Base-by-base conservation (phyloP, 164 flowering plant genomes). In the Litsea cubeba region DNA sequence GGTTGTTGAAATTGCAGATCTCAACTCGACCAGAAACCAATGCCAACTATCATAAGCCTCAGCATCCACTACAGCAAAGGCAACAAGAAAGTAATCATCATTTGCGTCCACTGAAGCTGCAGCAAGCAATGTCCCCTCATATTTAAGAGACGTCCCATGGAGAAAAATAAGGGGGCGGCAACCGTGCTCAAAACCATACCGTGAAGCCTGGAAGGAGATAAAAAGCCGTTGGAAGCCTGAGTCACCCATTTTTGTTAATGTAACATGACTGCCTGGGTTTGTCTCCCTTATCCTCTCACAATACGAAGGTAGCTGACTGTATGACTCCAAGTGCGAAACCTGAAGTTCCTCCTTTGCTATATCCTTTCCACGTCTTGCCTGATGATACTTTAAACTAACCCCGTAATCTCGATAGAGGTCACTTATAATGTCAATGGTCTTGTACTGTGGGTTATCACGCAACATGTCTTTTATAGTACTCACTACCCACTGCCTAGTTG, bases 61-160 rank as follows among this genome's bases (percentile, higher is more conserved):
- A 22, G 68, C 74, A 76, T 86, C 90, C 11, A 86, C 89, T 12
- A 90, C 49, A 49, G 91, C 87, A 78, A 86, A 84, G 49, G 91
- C 92, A 78, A 90, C 79, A 3, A 91, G 92, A 74, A 90, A 85
- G 75, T 76, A 69, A 17, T 80, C 84, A 74, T 88, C 89, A 73
- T 89, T 78, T 17, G 88, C 94, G 81, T 90, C 94, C n/a, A 87
- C 69, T 1, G 90, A 81, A 75, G 81, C 82, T 22, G 94, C 94
- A 32, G 80, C 71, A 81, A 90, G 75, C 71, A 90, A 71, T 15
- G 77, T 74, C 78, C 86, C 92, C 70, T 83, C 83, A 77, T 86
- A 84, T 75, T 86, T 90, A 17, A 90, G 72, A 28, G 84, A 71
- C 50, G 79, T 79, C 32, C 83, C 63, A 71, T 87, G 85, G 69